These are phyloP conservation scores for Skeletonema menzelii DNA, from an alignment of 108 stramenopile genomes.

Conservation along the genomic window DNA sequence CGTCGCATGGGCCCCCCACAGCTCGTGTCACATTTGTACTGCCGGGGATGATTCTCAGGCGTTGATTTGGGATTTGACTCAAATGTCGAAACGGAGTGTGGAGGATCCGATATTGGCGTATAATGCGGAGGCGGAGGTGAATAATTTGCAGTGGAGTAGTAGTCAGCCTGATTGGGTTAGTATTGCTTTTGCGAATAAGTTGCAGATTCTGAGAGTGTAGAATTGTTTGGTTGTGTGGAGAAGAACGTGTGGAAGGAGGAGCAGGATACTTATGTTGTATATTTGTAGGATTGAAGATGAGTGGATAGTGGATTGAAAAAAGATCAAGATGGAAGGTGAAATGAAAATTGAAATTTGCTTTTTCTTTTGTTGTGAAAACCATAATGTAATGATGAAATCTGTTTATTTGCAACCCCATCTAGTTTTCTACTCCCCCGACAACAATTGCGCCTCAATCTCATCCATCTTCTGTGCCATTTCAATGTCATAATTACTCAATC, in stretches of 20 bases:
- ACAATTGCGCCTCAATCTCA: slow-evolving; percentile 54
- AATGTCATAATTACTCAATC: slow-evolving; percentile 78
- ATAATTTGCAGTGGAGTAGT: slow-evolving; percentile 95
- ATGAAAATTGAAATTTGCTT: not conserved
- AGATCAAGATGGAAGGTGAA: not conserved
- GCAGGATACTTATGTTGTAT: no score
- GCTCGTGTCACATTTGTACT: slow-evolving; percentile 96
- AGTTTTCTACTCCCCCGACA: slow-evolving; percentile 34
- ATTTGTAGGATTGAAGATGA: not conserved
- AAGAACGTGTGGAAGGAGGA: no score
- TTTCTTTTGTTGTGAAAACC: not conserved
- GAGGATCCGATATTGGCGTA: slow-evolving; percentile 99
- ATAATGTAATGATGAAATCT: not conserved
- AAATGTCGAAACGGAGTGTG: slow-evolving; percentile 78
- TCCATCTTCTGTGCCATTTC: slow-evolving; percentile 84
- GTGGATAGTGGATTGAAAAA: not conserved
- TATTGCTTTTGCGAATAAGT: slow-evolving; percentile 90
- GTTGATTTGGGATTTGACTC: slow-evolving; percentile 96
- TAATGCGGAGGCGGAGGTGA: slow-evolving; percentile 95
- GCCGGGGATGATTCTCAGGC: slow-evolving; percentile 96
- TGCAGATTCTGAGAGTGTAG: slow-evolving; percentile 82
- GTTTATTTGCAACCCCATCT: not conserved
- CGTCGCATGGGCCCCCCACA: slow-evolving; percentile 98
- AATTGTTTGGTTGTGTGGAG: not conserved
- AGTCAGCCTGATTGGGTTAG: slow-evolving; percentile 96